Evolutionary conservation across 116 monocot species (phyloP), one percentile per base, ranked within the genome.

Genomic region (Posidonia oceanica): DNA sequence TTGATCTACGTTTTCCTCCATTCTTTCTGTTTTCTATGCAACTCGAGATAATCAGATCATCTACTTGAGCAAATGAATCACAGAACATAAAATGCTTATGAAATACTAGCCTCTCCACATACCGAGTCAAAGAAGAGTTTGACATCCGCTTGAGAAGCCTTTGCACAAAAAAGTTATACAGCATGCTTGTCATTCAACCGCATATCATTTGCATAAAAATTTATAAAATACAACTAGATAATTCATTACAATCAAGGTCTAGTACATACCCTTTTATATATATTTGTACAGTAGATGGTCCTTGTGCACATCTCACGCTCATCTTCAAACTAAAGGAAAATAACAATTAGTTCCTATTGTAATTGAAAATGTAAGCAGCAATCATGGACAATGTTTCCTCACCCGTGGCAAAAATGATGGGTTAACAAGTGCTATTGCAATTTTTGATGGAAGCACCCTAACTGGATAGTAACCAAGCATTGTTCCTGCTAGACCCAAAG

Each of bases 391-490:
- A 67, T 7, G 4, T 14, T 55, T 36, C 69, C 69, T 81, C 67
- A 94, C 94, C 85, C 79, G 75, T 56, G 94, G 94, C 40, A 94
- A 76, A 75, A 84, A 87, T 75, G 79, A 80, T 2, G 2, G 90
- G 64, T 94, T 83, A 69, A 94, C 90, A 56, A 90, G 94, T 67
- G 86, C 83, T 61, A 94, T 94, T 55, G 90, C 94, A 66, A 88
- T 94, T 68, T 94, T 94, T 37, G 94, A 94, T 79, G 94, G 94
- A 62, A 90, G 83, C 40, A 94, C 94, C 68, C 77, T 87, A 14
- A 29, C 29, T 29, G 29, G 29, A 29, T 29, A 29, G 29, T 29
- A 29, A 29, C 29, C 29, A 29, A 29, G 90, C 83, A 38, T 90
- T 90, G 72, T 73, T 53, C 90, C 90, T 62, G 85, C 74, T 23